Base-by-base conservation (phyloP, 495 filamentous ascomycete species). In the Tuber brumale region DNA sequence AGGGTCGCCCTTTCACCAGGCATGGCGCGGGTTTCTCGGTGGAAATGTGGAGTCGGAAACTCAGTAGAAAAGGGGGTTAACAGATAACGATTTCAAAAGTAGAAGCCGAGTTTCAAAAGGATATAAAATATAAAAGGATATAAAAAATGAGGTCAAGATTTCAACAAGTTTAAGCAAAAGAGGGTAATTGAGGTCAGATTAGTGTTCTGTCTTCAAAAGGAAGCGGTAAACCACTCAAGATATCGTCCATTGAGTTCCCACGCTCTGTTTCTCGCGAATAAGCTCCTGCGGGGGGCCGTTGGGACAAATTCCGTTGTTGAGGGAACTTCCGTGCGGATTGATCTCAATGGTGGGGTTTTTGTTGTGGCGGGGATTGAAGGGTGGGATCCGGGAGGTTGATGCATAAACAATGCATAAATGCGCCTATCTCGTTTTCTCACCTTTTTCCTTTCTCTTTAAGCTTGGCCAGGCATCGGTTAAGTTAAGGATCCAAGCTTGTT, bases 171-270 rank as follows among this genome's bases (percentile, higher is more conserved):
- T 23, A 69, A 66, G 43, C 35, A 73, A 48, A 45, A 41, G n/a
- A 45, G 37, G 72, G 69, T 35, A 48, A 66, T 66, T 66, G 27
- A 78, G 42, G 57, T 70, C 72, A 70, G 69, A 45, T 71, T 51
- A 43, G 69, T 51, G 69, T 71, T 76, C 31, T 78, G 46, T 74
- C 37, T 77, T 73, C 45, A 27, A 45, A 46, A 70, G 61, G 44
- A 35, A 48, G 45, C 46, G 75, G 71, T 43, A 70, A 74, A 12
- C 71, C 74, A 61, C 48, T 39, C 23, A 77, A 75, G 71, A 71
- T 69, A 79, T 74, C 35, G 51, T 51, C 77, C 70, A 80, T 79
- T 57, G 70, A 72, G 71, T 35, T 43, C 42, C 70, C 44, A 66
- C 73, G 43, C 39, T 41, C 23, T 48, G 72, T 57, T 57, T 43